Percentiles rank a stretch among this genome's conserved stretches.
These are phyloP conservation scores for Entomortierella lignicola DNA, from an alignment of 192 early-diverging fungal species.

Conservation along the genomic window DNA sequence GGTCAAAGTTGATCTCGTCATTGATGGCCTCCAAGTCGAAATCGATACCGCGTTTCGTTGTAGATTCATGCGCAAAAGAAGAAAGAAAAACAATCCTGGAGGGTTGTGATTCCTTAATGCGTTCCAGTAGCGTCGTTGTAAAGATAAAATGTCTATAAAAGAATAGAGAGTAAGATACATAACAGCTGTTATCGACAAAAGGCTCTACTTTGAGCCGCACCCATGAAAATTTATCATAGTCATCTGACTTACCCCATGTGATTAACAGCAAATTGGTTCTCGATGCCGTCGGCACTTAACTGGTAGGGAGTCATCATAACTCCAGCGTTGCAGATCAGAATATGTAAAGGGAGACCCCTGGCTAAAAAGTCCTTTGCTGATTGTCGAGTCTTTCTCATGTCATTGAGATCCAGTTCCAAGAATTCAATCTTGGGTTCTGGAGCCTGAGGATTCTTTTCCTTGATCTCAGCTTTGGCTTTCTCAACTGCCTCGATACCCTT, in stretches of 20 bases:
- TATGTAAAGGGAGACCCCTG: constrained; percentile 57
- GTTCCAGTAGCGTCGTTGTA: constrained; percentile 29
- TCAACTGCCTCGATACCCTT: constrained; percentile 17
- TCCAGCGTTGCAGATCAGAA: constrained; percentile 58
- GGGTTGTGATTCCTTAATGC: constrained; percentile 10
- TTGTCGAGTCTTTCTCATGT: constrained; percentile 9
- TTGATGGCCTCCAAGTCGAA: constrained; percentile 49
- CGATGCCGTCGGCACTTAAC: constrained; percentile 55
- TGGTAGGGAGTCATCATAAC: constrained; percentile 34
- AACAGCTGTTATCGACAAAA: not conserved
- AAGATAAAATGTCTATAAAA: constrained; percentile 57
- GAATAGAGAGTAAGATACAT: not conserved
- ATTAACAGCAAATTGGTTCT: constrained; percentile 60
- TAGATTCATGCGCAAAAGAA: constrained; percentile 33
- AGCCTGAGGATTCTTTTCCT: constrained; percentile 6
- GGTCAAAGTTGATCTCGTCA: constrained; percentile 9
- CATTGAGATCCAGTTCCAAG: constrained; percentile 42
- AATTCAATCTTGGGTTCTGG: constrained; percentile 45
- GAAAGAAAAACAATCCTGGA: constrained; percentile 27
- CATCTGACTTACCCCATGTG: constrained; percentile 51
- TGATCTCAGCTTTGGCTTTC: constrained; percentile 27
- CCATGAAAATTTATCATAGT: not conserved
- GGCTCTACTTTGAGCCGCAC: too few relatives aligned
- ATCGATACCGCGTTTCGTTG: constrained; percentile 28
- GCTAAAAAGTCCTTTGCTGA: constrained; percentile 49